phyloP scores from a whole-genome alignment of 225 moss, liverwort and hornwort genomes.

The Antitrichia curtipendula region DNA sequence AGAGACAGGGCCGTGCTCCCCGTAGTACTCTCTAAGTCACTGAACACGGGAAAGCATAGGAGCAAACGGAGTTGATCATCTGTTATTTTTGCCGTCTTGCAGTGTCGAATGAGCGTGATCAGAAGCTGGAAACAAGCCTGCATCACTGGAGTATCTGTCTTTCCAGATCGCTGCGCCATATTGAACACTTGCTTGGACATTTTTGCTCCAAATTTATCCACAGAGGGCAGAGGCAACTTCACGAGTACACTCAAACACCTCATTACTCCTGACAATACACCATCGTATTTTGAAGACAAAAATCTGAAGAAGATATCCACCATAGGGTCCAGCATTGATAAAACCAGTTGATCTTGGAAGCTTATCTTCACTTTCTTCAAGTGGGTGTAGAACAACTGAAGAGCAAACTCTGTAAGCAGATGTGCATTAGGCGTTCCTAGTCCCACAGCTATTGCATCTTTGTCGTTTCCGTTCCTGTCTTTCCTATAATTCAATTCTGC shows the following conservation, averaged over 20 bases:
- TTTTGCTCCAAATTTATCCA: slow-evolving; percentile 46
- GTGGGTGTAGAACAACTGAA: slow-evolving; percentile 66
- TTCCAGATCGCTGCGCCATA: slow-evolving; percentile 65
- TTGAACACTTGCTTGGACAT: slow-evolving; percentile 58
- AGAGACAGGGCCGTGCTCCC: slow-evolving; percentile 66
- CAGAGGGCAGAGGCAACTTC: slow-evolving; percentile 59
- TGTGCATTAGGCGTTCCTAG: slow-evolving; percentile 46
- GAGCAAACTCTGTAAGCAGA: slow-evolving; percentile 71
- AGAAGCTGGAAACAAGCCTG: slow-evolving; percentile 87
- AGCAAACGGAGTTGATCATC: slow-evolving; percentile 70
- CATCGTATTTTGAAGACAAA: slow-evolving; percentile 69
- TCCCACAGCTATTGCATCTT: not conserved
- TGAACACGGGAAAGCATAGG: slow-evolving; percentile 78
- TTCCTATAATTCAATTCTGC: slow-evolving; percentile 33
- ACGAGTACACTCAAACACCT: slow-evolving; percentile 66
- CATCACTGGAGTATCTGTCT: slow-evolving; percentile 58
- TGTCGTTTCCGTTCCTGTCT: not conserved
- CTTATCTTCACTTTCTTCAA: slow-evolving; percentile 76
- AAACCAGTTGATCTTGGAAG: slow-evolving; percentile 27
- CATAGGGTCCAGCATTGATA: slow-evolving; percentile 80
- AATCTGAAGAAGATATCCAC: slow-evolving; percentile 64
- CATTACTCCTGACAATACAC: slow-evolving; percentile 59
- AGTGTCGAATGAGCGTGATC: slow-evolving; percentile 66
- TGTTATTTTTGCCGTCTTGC: slow-evolving; percentile 56
- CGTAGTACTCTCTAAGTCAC: slow-evolving; percentile 67